These are phyloP conservation scores for Phytophthora pinifolia DNA, from an alignment of 352 stramenopile species.

Conservation along the genomic window DNA sequence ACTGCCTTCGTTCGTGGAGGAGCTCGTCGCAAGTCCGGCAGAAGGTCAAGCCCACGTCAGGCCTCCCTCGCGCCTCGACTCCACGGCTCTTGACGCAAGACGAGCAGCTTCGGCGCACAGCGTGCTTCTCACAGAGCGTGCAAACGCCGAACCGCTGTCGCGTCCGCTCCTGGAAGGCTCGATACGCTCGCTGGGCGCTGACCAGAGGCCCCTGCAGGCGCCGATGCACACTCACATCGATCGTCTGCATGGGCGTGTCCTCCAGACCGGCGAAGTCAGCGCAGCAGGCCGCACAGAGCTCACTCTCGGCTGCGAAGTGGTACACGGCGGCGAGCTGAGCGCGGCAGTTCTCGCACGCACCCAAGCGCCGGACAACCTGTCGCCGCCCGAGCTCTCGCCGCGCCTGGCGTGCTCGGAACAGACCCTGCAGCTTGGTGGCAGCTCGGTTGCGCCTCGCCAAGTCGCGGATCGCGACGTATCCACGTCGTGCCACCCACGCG, in stretches of 20 bases:
- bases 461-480: constrained; percentile 31
- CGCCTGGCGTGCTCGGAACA: constrained; percentile 34
- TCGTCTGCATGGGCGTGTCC: constrained; percentile 14
- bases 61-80: neutral
- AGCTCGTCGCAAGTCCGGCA: constrained; percentile 50
- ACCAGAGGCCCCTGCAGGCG: constrained; percentile 25
- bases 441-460: constrained; percentile 32
- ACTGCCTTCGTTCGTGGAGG: constrained; percentile 29
- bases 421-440: constrained; percentile 46
- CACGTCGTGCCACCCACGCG: constrained; percentile 15
- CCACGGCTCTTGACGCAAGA: constrained; percentile 28
- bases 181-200: constrained; percentile 41
- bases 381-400: constrained; percentile 35
- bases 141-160: constrained; percentile 34
- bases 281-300: constrained; percentile 42
- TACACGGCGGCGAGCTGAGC: constrained; percentile 40
- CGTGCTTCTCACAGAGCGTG: constrained; percentile 39
- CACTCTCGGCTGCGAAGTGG: constrained; percentile 27
- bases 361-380: constrained; percentile 32
- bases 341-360: constrained; percentile 47
- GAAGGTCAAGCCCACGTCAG: constrained; percentile 21
- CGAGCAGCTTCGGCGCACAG: constrained; percentile 42
- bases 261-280: constrained; percentile 9
- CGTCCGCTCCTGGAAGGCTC: constrained; percentile 32
- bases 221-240: constrained; percentile 38